A percentile compares a stretch with the other conserved stretches of the same genome.
phyloP scores from a whole-genome alignment of 179 eudicot genomes.

The Vitellaria paradoxa region DNA sequence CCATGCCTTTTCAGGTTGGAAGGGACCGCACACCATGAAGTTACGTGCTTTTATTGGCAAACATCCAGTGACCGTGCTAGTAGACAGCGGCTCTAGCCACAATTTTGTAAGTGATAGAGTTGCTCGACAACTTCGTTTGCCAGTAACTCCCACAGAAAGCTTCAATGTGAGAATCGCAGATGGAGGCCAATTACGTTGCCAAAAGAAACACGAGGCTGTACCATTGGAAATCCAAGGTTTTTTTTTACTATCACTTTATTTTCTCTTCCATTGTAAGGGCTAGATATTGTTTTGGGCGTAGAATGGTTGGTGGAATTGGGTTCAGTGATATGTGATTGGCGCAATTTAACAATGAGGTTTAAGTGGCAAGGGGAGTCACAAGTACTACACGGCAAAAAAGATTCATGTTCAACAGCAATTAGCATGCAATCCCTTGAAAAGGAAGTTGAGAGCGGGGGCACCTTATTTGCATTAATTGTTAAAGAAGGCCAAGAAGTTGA shows the following conservation, averaged over 20 bases:
- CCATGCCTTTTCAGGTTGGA: no score
- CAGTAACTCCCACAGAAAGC: neutral
- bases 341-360: neutral
- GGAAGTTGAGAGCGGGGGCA: neutral
- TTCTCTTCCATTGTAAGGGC: no score
- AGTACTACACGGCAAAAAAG: neutral
- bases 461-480: neutral
- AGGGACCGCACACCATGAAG: neutral
- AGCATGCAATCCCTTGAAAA: neutral
- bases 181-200: no score
- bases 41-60: neutral
- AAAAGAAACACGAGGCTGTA: neutral
- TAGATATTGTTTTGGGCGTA: conserved; percentile 1
- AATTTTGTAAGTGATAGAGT: neutral
- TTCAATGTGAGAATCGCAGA: no score
- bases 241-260: neutral
- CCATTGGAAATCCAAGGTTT: neutral
- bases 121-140: neutral
- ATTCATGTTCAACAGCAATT: neutral
- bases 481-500: neutral
- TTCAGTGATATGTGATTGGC: neutral
- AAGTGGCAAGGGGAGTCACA: neutral
- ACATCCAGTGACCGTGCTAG: neutral
- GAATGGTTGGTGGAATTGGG: neutral
- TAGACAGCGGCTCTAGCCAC: neutral